Evolutionary conservation across 805 yeast genomes (phyloP).

Genomic region (Yarrowia sp.): DNA sequence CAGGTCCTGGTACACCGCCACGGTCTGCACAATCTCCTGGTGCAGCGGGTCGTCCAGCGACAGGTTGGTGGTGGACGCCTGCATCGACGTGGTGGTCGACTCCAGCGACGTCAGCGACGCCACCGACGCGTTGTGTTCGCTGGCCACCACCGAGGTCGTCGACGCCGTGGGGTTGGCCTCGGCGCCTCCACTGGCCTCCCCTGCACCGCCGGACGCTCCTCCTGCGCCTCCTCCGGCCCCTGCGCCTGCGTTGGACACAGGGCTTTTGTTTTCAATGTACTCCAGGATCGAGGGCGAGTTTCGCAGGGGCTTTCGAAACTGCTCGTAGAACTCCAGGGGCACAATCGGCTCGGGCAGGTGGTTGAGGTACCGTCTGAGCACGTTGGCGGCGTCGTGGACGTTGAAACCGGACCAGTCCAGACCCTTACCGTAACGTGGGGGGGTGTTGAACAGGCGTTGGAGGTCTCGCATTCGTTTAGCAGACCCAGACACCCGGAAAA

Average conservation of each 20-base stretch:
- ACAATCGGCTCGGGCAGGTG: slow-evolving; percentile 91
- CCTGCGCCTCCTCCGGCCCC: slow-evolving; percentile 8
- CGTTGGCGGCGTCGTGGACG: slow-evolving; percentile 95
- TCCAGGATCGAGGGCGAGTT: slow-evolving; percentile 65
- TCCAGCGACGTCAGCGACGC: slow-evolving; percentile 31
- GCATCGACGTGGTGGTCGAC: slow-evolving; percentile 26
- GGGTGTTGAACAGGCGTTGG: slow-evolving; percentile 80
- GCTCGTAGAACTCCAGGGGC: slow-evolving; percentile 76
- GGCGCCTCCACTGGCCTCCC: neutral
- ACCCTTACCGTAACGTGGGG: slow-evolving; percentile 89
- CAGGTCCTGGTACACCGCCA: slow-evolving; percentile 71
- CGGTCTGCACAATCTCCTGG: slow-evolving; percentile 54
- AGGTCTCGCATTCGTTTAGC: slow-evolving; percentile 85
- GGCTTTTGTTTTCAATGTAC: slow-evolving; percentile 68
- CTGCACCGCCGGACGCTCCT: neutral
- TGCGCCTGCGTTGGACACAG: slow-evolving; percentile 42
- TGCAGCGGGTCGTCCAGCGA: slow-evolving; percentile 39
- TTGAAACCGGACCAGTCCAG: slow-evolving; percentile 91
- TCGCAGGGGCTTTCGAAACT: slow-evolving; percentile 79
- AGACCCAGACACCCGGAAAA: slow-evolving; percentile 92
- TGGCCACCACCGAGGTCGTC: slow-evolving; percentile 5
- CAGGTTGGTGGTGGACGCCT: slow-evolving; percentile 36
- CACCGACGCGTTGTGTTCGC: slow-evolving; percentile 25
- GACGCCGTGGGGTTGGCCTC: slow-evolving; percentile 32
- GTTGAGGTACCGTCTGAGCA: slow-evolving; percentile 83